Conservation (phyloP, 768 basidiomycete species). For the Serendipita vermifera region DNA sequence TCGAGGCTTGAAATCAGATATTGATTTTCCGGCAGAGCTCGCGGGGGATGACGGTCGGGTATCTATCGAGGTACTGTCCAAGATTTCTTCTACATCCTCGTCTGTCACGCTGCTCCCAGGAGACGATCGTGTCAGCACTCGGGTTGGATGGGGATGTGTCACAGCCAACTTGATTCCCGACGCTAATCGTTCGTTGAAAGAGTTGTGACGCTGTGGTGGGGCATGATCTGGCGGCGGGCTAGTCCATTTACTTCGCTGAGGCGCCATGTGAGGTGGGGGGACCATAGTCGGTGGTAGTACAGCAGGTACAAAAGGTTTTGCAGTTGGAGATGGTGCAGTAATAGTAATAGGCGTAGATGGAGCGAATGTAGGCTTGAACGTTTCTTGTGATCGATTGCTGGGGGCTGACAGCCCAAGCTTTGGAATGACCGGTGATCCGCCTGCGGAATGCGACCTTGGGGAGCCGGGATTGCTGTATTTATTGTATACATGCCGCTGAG, state of each 20-base stretch:
- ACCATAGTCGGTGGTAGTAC: constrained; percentile 20
- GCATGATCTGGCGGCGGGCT: constrained; percentile 74
- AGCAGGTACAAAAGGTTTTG: constrained; percentile 24
- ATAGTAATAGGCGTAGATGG: constrained; percentile 1
- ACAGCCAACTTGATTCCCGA: constrained; percentile 48
- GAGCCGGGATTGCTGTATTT: constrained; percentile 18
- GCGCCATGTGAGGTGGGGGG: constrained; percentile 67
- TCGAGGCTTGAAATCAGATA: neutral
- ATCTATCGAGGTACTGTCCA: neutral
- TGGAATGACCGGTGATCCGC: neutral
- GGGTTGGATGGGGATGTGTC: neutral
- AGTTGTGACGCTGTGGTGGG: constrained; percentile 45
- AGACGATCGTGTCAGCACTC: neutral
- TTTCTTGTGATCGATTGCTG: neutral
- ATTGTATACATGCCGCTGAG: constrained; percentile 19
- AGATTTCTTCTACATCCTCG: constrained; percentile 7
- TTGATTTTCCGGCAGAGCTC: neutral
- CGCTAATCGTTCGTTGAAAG: constrained; percentile 57
- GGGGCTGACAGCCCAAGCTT: neutral
- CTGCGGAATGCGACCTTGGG: neutral
- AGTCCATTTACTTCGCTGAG: constrained; percentile 69
- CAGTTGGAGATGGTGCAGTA: constrained; percentile 19
- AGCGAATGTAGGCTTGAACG: constrained; percentile 6
- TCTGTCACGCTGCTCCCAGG: constrained; percentile 1
- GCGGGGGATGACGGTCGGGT: constrained; percentile 1